phyloP scores from a whole-genome alignment of 2,329 filamentous ascomycete species.

The Colletotrichum sp. region DNA sequence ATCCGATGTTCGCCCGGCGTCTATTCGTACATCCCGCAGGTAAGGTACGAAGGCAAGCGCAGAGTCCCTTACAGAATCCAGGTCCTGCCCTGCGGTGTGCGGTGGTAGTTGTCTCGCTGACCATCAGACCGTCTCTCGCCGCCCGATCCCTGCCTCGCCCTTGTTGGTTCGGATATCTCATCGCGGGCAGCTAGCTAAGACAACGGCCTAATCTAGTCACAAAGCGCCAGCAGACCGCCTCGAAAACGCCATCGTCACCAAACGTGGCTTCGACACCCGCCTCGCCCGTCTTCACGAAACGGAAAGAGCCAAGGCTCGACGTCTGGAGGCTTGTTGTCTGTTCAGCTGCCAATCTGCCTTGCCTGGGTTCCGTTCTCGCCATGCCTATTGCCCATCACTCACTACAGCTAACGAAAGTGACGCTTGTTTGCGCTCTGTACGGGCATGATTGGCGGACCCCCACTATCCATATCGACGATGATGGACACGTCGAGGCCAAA shows the following conservation, averaged over 20 bases:
- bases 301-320: neutral
- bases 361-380: neutral
- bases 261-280: neutral
- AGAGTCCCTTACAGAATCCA: neutral
- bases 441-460: neutral
- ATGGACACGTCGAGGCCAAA: neutral
- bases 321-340: neutral
- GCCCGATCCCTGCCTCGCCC: neutral
- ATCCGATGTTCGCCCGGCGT: neutral
- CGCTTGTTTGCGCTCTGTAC: neutral
- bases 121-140: neutral
- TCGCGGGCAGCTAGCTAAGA: neutral
- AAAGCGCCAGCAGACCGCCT: slow-evolving; percentile 11
- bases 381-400: neutral
- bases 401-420: neutral
- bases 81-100: neutral
- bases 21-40: neutral
- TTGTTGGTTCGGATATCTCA: neutral
- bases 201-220: neutral
- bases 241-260: slow-evolving; percentile 6
- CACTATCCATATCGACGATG: neutral
- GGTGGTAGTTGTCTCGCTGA: slow-evolving; percentile 2
- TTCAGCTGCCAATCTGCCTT: neutral
- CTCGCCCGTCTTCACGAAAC: neutral
- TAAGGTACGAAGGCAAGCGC: neutral